phyloP scores from a whole-genome alignment of 805 yeast species.

The Myxozyma nipponensis region DNA sequence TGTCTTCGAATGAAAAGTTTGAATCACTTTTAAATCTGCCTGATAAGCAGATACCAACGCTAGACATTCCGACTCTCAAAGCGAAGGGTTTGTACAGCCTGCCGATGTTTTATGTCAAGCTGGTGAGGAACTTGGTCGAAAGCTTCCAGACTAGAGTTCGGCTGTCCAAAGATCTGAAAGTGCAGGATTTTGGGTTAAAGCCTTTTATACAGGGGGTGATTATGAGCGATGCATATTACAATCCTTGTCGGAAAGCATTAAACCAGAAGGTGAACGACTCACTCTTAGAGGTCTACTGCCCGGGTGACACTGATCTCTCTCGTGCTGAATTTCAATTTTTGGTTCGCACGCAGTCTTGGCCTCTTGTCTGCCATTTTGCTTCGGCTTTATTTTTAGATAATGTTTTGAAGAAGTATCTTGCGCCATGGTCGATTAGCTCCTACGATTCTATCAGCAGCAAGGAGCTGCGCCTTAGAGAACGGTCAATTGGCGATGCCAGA shows the following conservation, averaged over 20 bases:
- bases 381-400: not conserved
- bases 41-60: not conserved
- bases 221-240: not conserved
- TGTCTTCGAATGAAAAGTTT: not conserved
- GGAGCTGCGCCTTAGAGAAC: not conserved
- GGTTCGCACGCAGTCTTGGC: slow-evolving; percentile 43
- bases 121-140: not conserved
- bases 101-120: not conserved
- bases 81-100: not conserved
- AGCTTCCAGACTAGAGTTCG: not conserved
- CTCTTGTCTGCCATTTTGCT: not conserved
- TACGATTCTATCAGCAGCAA: not conserved
- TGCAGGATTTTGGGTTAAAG: not conserved
- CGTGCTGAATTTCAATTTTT: slow-evolving; percentile 51
- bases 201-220: not conserved
- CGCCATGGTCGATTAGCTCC: not conserved
- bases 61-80: not conserved
- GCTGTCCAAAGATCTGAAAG: not conserved
- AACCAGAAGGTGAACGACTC: not conserved
- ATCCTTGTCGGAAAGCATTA: not conserved
- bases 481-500: slow-evolving; percentile 2
- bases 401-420: too few relatives aligned
- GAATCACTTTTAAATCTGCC: too few relatives aligned
- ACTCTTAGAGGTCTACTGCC: slow-evolving; percentile 33
- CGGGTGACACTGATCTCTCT: slow-evolving; percentile 37